Evolutionary conservation across 495 filamentous ascomycete genomes (phyloP), one percentile per base, ranked within the genome.

Genomic region (Cenococcum geophilum): DNA sequence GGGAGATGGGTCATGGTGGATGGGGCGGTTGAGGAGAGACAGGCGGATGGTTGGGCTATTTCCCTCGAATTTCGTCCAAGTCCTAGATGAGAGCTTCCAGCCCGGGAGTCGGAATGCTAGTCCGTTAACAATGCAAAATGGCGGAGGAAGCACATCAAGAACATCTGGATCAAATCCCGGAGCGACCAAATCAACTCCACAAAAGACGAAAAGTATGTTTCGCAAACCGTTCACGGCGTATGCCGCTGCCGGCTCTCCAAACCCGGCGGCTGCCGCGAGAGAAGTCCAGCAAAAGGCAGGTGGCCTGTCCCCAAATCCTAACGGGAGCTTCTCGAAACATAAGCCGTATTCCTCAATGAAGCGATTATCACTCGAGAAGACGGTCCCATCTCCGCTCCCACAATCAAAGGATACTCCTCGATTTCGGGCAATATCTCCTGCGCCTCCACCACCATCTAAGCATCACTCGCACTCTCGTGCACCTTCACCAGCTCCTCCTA

Each of bases 1-100:
- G 1, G 93, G 93, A 55, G 93, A 98, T 75, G 95, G 95, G 27
- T 88, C 88, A 56, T 98, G 93, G 95, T 98, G 93, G 93, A 96
- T 89, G 76, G 93, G 93, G 25, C 84, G 92, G 51, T 71, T 97
- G 70, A 85, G 83, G 64, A 82, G 95, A 59, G 93, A 97, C 72
- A 84, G 86, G 71, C 82, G 89, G 61, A 91, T 91, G 66, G 83
- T 95, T 64, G 93, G 93, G 49, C 75, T 93, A 21, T 98, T 98
- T 68, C 93, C 93, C 1, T 97, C 92, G 47, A 98, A 98, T 73
- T 98, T 97, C 72, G 93, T 98, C 62, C 84, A 95, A 68, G 83
- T 97, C 4, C 78, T 98, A 43, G 85, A 88, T 50, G 87, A 95
- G 55, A 80, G 81, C 70, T 96, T 96, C 72, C 84, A 87, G 34